A percentile compares a stretch with the other conserved stretches of the same genome.
Evolutionary conservation across 345 rosid species (phyloP).

Genomic region (Linum usitatissimum): DNA sequence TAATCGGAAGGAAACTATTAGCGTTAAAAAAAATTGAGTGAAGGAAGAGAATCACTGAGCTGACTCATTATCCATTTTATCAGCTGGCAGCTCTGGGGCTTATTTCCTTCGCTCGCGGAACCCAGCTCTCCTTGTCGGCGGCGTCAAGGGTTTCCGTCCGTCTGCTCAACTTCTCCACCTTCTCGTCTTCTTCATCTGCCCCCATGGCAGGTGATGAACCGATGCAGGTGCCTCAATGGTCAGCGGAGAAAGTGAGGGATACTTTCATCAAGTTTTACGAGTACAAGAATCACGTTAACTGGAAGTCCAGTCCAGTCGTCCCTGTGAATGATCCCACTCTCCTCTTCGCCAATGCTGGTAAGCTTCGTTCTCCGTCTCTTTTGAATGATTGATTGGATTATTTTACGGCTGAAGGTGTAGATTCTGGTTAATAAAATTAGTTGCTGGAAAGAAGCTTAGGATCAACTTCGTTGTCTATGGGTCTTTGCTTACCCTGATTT

Average conservation of each 20-base stretch:
- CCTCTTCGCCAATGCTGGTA: slow-evolving; percentile 89
- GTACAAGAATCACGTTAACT: slow-evolving; percentile 50
- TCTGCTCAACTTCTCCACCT: neutral
- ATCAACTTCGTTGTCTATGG: too few relatives aligned
- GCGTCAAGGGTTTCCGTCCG: slow-evolving; percentile 1
- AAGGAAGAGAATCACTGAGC: neutral
- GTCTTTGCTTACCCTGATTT: too few relatives aligned
- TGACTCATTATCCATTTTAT: neutral
- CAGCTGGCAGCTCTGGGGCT: neutral
- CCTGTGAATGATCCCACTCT: slow-evolving; percentile 89
- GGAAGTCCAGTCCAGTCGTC: slow-evolving; percentile 93
- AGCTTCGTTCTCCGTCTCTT: neutral
- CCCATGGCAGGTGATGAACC: slow-evolving; percentile 19
- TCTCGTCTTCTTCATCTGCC: neutral
- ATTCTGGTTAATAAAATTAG: neutral
- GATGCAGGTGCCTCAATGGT: slow-evolving; percentile 32
- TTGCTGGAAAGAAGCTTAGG: neutral
- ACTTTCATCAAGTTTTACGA: slow-evolving; percentile 65
- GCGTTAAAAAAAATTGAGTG: neutral
- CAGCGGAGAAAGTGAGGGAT: slow-evolving; percentile 62
- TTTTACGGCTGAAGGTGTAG: neutral
- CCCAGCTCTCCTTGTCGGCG: neutral
- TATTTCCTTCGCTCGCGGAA: neutral
- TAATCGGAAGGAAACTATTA: neutral
- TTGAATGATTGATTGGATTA: neutral